phyloP scores from a whole-genome alignment of 352 stramenopile genomes.

The Phytopythium montanum region DNA sequence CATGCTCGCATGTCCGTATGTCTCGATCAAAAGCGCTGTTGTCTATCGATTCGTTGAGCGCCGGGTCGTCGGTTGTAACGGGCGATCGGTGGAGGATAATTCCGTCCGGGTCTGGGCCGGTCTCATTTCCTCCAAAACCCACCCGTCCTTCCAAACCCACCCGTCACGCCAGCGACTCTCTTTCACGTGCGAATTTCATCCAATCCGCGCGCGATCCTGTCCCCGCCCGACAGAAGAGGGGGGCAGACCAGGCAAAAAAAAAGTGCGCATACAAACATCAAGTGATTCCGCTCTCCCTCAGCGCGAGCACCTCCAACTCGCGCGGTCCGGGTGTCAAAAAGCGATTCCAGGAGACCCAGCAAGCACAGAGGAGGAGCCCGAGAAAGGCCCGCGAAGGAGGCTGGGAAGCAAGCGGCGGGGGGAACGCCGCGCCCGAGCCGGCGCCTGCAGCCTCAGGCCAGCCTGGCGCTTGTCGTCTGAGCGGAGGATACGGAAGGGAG shows the following conservation, averaged over 20 bases:
- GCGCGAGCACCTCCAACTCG: too few species aligned
- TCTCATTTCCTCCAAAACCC: too few species aligned
- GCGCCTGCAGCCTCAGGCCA: too few species aligned
- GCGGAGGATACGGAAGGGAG: too few species aligned
- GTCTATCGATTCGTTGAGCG: too few species aligned
- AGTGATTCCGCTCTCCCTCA: not conserved
- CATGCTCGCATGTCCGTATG: not conserved
- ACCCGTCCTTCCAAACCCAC: not conserved
- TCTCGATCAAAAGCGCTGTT: not conserved
- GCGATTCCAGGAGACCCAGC: constrained; percentile 4
- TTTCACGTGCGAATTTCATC: not conserved
- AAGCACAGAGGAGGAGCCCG: not conserved
- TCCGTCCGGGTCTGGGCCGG: not conserved
- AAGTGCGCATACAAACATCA: constrained; percentile 1
- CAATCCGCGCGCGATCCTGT: not conserved
- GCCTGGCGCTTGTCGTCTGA: too few species aligned
- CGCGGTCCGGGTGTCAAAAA: constrained; percentile 5
- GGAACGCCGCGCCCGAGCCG: not conserved
- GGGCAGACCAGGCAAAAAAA: not conserved
- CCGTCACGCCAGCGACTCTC: not conserved
- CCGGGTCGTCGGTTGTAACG: not conserved
- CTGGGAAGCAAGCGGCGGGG: not conserved
- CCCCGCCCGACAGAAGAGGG: not conserved
- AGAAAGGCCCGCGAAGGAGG: not conserved
- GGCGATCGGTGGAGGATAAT: not conserved